phyloP scores from a whole-genome alignment of 2,329 filamentous ascomycete species.

The Periconia sp. region DNA sequence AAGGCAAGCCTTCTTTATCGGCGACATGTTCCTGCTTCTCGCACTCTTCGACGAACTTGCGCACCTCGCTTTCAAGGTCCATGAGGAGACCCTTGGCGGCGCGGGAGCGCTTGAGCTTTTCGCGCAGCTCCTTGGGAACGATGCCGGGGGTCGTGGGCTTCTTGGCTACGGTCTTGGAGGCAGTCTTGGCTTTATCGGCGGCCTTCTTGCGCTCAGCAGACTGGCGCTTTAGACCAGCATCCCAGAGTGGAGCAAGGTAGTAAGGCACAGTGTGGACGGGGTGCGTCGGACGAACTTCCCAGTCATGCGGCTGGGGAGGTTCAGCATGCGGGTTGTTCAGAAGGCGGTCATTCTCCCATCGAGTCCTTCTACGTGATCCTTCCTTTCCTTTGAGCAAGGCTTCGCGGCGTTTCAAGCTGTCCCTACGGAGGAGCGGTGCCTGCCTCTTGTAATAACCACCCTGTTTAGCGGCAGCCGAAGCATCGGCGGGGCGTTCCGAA shows the following conservation, averaged over 20 bases:
- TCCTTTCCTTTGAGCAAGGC: slow-evolving; percentile 85
- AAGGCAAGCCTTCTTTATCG: slow-evolving; percentile 32
- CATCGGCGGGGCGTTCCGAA: slow-evolving; percentile 22
- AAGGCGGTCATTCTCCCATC: slow-evolving; percentile 95
- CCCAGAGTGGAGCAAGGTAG: slow-evolving; percentile 85
- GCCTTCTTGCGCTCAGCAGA: slow-evolving; percentile 47
- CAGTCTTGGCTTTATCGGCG: slow-evolving; percentile 33
- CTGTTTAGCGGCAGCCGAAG: slow-evolving; percentile 43
- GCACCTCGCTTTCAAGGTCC: slow-evolving; percentile 80
- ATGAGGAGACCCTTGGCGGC: slow-evolving; percentile 80
- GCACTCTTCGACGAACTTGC: slow-evolving; percentile 70
- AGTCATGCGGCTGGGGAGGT: slow-evolving; percentile 80
- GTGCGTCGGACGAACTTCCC: slow-evolving; percentile 79
- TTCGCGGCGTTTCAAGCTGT: slow-evolving; percentile 69
- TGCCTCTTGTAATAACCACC: slow-evolving; percentile 55
- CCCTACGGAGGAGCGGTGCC: slow-evolving; percentile 56
- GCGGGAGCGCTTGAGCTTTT: slow-evolving; percentile 76
- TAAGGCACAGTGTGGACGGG: slow-evolving; percentile 79
- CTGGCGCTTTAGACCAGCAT: slow-evolving; percentile 55
- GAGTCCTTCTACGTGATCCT: slow-evolving; percentile 78
- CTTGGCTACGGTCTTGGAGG: slow-evolving; percentile 38
- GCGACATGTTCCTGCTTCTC: slow-evolving; percentile 55
- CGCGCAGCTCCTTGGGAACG: slow-evolving; percentile 78
- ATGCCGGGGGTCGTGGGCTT: slow-evolving; percentile 49
- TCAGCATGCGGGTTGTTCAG: slow-evolving; percentile 83